phyloP scores from a whole-genome alignment of 2,329 filamentous ascomycete genomes.

The Talaromyces sp. region DNA sequence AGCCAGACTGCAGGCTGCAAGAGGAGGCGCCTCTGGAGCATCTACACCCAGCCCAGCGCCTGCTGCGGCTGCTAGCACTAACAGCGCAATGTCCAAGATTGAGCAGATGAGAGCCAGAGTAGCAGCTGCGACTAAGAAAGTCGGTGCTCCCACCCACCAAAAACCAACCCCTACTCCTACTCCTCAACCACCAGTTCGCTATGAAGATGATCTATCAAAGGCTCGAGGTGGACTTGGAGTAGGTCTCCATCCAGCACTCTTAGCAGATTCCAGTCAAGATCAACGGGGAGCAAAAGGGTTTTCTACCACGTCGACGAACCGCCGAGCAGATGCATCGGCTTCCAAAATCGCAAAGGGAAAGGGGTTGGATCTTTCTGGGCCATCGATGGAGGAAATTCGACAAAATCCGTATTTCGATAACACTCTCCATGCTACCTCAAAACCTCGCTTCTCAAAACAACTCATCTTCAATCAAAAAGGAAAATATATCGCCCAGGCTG shows the following conservation, averaged over 20 bases:
- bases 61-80: conserved; percentile 22
- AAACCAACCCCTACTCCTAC: conserved; percentile 30
- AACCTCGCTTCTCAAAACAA: conserved; percentile 65
- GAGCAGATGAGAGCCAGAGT: conserved; percentile 76
- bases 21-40: conserved; percentile 24
- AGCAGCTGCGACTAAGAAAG: conserved; percentile 62
- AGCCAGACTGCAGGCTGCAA: conserved; percentile 39
- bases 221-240: conserved; percentile 67
- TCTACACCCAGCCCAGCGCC: conserved; percentile 32
- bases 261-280: conserved; percentile 44
- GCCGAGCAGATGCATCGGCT: conserved; percentile 43
- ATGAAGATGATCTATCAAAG: conserved; percentile 43
- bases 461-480: conserved; percentile 91
- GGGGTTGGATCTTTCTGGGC: conserved; percentile 54
- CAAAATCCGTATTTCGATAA: conserved; percentile 82
- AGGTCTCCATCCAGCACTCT: conserved; percentile 70
- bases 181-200: conserved; percentile 39
- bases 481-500: conserved; percentile 94
- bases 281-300: conserved; percentile 43
- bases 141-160: conserved; percentile 43
- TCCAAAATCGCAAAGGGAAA: conserved; percentile 36
- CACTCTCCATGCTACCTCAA: conserved; percentile 55
- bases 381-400: conserved; percentile 53
- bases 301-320: conserved; percentile 51
- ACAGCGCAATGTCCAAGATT: conserved; percentile 57